Percentiles rank a stretch among this genome's conserved stretches.
Evolutionary conservation across 2,329 filamentous ascomycete genomes (phyloP).

Genomic region (Ramichloridium luteum): DNA sequence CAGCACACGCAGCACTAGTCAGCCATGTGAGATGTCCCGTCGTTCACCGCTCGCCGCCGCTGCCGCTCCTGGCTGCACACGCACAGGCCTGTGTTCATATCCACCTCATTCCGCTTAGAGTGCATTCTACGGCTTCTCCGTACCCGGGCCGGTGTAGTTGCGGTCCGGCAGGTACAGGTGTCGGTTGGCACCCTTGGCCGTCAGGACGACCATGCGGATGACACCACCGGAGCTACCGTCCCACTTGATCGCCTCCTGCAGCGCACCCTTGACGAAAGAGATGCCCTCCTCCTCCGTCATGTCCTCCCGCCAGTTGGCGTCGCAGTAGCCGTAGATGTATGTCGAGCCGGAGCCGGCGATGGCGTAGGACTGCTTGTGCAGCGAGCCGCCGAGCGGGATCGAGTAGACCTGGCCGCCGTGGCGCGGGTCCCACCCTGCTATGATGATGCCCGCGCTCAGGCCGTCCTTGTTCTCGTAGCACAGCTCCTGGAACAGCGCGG

Average conservation of each 20-base stretch:
- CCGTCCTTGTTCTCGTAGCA: conserved; percentile 97
- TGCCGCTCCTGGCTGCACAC: no score
- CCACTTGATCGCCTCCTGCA: conserved; percentile 97
- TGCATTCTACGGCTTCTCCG: conserved; percentile 23
- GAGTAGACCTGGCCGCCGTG: conserved; percentile 96
- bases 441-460: conserved; percentile 89
- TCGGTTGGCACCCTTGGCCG: conserved; percentile 74
- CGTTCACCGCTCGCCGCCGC: no score
- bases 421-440: conserved; percentile 92
- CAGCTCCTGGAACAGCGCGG: conserved; percentile 92
- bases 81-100: no score
- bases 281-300: conserved; percentile 91
- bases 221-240: conserved; percentile 97
- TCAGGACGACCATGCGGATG: conserved; percentile 94
- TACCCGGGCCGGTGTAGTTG: conserved; percentile 65
- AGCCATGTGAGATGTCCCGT: no score
- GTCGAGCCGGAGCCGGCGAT: conserved; percentile 96
- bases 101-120: no score
- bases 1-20: no score
- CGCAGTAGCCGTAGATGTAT: conserved; percentile 98
- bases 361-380: conserved; percentile 93
- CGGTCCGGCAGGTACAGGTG: conserved; percentile 94
- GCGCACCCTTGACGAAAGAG: conserved; percentile 78
- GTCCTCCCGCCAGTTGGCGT: conserved; percentile 85
- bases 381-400: conserved; percentile 87